Evolutionary conservation across 140 eudicot species (phyloP), one percentile per base, ranked within the genome.

Genomic region (Flaveria floridana): DNA sequence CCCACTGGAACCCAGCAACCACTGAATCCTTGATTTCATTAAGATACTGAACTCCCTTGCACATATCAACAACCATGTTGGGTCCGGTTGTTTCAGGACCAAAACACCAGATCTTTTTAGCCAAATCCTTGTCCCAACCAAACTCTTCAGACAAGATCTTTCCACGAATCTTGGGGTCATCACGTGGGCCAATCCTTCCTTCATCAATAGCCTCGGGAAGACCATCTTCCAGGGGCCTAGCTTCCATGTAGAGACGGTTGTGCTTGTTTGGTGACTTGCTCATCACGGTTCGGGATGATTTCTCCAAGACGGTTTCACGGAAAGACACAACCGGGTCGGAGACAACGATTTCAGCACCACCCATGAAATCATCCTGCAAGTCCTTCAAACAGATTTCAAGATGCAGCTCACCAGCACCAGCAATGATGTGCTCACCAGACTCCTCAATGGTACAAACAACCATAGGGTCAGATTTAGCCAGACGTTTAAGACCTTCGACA

Each of bases 91-190:
- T 89, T 77, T 86, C 96, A 0, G 96, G 92, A 0, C 96, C 92
- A 5, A 89, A 89, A 73, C 88, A 83, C 92, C 96, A 89, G 71
- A 89, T 89, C 46, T 89, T 89, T 85, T 89, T 89, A 0, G 96
- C 92, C 0, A 89, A 86, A 86, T 89, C 96, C 83, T 89, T 87
- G 77, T 89, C 96, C 96, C 96, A 89, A 0, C 96, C 96, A 11
- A 85, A 89, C 57, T 89, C 96, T 59, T 89, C 92, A 0, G 96
- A 61, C 14, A 89, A 53, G 77, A 89, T 87, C 80, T 89, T 87
- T 2, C 85, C 72, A 14, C 96, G 88, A 20, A 73, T 56, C 83
- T 89, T 89, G 15, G 96, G 96, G 73, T 89, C 96, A 25, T 89
- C 96, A 28, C 92, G 82, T 23, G 96, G 96, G n/a, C 96, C 96